These are phyloP conservation scores for Rhodotorula sp. DNA, from an alignment of 1,284 basidiomycete genomes.

Conservation along the genomic window DNA sequence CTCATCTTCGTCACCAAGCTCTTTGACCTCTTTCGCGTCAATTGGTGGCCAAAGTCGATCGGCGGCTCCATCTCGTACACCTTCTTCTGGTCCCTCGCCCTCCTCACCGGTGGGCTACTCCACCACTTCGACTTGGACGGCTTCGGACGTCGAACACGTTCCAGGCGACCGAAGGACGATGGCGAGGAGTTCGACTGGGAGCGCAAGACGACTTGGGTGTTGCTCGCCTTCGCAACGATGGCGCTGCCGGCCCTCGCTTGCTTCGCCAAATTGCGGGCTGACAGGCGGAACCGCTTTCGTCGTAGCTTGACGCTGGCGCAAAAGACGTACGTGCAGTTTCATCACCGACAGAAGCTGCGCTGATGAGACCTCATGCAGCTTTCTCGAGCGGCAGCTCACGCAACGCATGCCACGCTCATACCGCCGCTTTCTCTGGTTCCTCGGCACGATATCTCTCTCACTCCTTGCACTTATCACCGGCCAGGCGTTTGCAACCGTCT, in stretches of 20 bases:
- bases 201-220: conserved; percentile 58
- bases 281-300: conserved; percentile 46
- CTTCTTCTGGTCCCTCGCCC: conserved; percentile 54
- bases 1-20: conserved; percentile 59
- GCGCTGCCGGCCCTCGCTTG: conserved; percentile 55
- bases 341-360: background rate
- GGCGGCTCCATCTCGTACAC: conserved; percentile 56
- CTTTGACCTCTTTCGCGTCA: conserved; percentile 54
- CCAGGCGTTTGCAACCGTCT: conserved; percentile 58
- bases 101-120: conserved; percentile 52
- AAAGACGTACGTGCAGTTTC: conserved; percentile 32
- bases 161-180: conserved; percentile 27
- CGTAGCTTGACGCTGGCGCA: conserved; percentile 50
- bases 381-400: conserved; percentile 52
- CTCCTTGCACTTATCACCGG: conserved; percentile 58
- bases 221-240: conserved; percentile 58
- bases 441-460: conserved; percentile 55
- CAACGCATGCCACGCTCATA: conserved; percentile 56
- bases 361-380: conserved; percentile 37
- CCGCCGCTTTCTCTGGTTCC: conserved; percentile 59
- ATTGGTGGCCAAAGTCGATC: conserved; percentile 53
- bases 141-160: conserved; percentile 24
- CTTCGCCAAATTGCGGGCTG: conserved; percentile 43
- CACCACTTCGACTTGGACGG: conserved; percentile 53
- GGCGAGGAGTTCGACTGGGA: conserved; percentile 54